Percentiles rank a stretch among this genome's conserved stretches.
phyloP scores from a whole-genome alignment of 306 rosid genomes.

The Rosa persica region DNA sequence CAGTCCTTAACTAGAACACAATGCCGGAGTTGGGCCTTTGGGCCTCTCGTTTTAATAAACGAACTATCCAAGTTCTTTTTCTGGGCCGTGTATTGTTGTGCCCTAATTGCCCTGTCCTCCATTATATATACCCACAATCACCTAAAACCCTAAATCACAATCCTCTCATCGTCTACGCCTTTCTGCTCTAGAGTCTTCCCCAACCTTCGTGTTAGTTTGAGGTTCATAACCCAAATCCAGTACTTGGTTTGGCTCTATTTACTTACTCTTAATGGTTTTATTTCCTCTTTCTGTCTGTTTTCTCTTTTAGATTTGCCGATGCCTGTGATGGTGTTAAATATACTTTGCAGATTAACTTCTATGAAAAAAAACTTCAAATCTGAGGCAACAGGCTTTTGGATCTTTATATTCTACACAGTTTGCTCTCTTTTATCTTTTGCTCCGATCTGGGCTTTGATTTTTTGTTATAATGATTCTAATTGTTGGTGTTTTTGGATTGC shows the following conservation, averaged over 20 bases:
- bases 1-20: too few species aligned
- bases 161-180: neutral
- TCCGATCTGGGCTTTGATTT: neutral
- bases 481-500: neutral
- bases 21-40: neutral
- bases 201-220: neutral
- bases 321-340: constrained; percentile 76
- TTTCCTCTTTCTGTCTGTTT: neutral
- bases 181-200: neutral
- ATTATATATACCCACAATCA: constrained; percentile 16
- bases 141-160: neutral
- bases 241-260: neutral
- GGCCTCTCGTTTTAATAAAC: neutral
- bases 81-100: neutral
- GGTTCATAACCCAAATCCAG: neutral
- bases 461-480: neutral
- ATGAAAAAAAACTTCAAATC: constrained; percentile 39
- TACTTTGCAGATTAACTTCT: constrained; percentile 63
- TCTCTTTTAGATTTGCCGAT: neutral
- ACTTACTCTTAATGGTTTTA: neutral
- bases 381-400: constrained; percentile 51
- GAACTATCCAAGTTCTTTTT: too few species aligned
- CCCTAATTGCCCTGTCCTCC: constrained; percentile 14
- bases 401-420: neutral
- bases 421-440: neutral